These are phyloP conservation scores for Yarrowia deformans DNA, from an alignment of 805 yeast genomes.

Conservation along the genomic window DNA sequence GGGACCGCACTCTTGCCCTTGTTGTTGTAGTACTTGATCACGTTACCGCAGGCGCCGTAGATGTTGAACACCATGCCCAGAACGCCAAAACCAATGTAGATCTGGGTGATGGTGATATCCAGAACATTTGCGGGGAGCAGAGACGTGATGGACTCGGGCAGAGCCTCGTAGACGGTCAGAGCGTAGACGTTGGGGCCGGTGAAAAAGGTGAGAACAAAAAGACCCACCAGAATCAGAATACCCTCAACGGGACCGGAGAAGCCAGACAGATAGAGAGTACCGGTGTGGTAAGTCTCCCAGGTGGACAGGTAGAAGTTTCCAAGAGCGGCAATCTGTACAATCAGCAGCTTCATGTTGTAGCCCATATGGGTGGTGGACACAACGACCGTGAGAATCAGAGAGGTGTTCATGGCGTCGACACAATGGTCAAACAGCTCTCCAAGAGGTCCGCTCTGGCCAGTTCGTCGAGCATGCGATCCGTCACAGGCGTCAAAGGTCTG, in stretches of 20 bases:
- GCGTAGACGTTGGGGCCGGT: slow-evolving; percentile 77
- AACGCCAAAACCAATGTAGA: slow-evolving; percentile 61
- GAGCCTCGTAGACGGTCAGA: slow-evolving; percentile 50
- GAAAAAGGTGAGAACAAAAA: slow-evolving; percentile 69
- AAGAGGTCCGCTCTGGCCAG: slow-evolving; percentile 93
- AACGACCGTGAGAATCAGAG: slow-evolving; percentile 72
- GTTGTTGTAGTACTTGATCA: slow-evolving; percentile 49
- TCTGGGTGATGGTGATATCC: slow-evolving; percentile 48
- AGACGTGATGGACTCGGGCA: slow-evolving; percentile 4
- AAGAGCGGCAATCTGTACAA: slow-evolving; percentile 48
- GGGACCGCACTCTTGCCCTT: slow-evolving; percentile 50
- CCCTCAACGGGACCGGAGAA: slow-evolving; percentile 98
- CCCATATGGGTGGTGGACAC: slow-evolving; percentile 76
- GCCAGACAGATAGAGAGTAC: slow-evolving; percentile 74
- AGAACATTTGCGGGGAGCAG: neutral
- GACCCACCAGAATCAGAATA: slow-evolving; percentile 64
- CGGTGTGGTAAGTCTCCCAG: slow-evolving; percentile 96
- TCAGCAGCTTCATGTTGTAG: slow-evolving; percentile 61
- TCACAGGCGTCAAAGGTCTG: slow-evolving; percentile 97
- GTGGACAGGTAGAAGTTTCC: slow-evolving; percentile 84
- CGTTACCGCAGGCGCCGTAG: slow-evolving; percentile 71
- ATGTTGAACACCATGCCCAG: slow-evolving; percentile 72
- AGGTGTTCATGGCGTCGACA: slow-evolving; percentile 71
- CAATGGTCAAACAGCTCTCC: slow-evolving; percentile 96
- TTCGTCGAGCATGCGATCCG: slow-evolving; percentile 93